Conservation (phyloP, 2,329 filamentous ascomycete species). For the Dactylellina parvicollis region DNA sequence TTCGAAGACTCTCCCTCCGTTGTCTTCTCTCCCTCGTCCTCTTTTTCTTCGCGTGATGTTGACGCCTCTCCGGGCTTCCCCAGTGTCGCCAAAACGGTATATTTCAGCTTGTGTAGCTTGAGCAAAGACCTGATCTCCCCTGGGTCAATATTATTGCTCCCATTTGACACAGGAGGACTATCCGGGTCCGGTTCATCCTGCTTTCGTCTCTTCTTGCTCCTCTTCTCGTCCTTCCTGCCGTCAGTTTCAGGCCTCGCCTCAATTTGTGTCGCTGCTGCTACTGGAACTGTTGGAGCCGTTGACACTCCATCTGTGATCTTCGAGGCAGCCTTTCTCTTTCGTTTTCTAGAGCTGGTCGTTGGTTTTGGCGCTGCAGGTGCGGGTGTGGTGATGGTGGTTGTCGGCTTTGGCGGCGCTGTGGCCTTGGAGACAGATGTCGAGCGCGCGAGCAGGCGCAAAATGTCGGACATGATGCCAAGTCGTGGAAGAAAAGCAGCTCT, state of each 20-base stretch:
- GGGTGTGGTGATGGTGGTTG: not conserved
- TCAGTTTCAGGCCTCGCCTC: not conserved
- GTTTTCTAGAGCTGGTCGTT: constrained; percentile 27
- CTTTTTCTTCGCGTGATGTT: constrained; percentile 60
- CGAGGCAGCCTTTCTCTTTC: constrained; percentile 36
- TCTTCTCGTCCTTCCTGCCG: constrained; percentile 22
- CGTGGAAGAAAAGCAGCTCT: not conserved
- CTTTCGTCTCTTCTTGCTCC: constrained; percentile 3
- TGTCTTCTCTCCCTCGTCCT: constrained; percentile 64
- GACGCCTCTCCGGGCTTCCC: not conserved
- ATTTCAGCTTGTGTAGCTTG: constrained; percentile 83
- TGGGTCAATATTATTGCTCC: constrained; percentile 63
- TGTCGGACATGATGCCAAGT: constrained; percentile 56
- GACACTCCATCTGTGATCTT: constrained; percentile 1
- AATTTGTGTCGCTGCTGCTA: not conserved
- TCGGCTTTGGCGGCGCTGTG: constrained; percentile 39
- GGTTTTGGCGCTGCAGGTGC: constrained; percentile 17
- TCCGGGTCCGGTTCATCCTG: constrained; percentile 57
- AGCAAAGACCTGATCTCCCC: constrained; percentile 74
- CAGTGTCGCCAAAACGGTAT: constrained; percentile 75
- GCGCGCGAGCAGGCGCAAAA: constrained; percentile 57
- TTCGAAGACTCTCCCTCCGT: no score
- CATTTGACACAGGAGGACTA: constrained; percentile 59
- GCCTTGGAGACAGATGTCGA: constrained; percentile 56
- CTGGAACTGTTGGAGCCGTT: not conserved